A percentile compares a stretch with the other conserved stretches of the same genome.
Conservation (phyloP, 1,284 basidiomycete species). For the Entoloma clypeatum region DNA sequence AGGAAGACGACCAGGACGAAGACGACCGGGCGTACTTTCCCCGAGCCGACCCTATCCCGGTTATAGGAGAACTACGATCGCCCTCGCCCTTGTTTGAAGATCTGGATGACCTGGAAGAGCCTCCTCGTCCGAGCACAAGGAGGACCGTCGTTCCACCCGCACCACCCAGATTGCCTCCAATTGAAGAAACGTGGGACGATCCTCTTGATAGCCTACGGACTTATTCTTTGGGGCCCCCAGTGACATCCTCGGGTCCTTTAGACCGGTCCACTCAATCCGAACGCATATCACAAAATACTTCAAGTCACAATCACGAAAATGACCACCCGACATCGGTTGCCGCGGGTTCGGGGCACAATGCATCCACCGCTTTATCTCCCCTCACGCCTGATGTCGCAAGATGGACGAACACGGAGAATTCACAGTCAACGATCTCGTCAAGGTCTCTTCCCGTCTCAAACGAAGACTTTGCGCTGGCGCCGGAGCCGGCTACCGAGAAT, state of each 20-base stretch:
- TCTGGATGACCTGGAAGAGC: slow-evolving; percentile 12
- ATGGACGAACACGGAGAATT: too few relatives aligned
- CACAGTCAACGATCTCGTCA: too few relatives aligned
- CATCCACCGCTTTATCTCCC: too few relatives aligned
- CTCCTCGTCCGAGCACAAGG: neutral
- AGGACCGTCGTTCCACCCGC: slow-evolving; percentile 11
- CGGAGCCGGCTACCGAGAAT: neutral
- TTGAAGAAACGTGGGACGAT: slow-evolving; percentile 17
- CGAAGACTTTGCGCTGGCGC: neutral
- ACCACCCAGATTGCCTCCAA: slow-evolving; percentile 28
- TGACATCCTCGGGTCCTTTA: too few relatives aligned
- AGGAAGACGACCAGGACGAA: neutral
- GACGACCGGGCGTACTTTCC: slow-evolving; percentile 5
- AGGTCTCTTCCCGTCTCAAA: neutral
- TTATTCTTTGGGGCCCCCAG: slow-evolving; percentile 1
- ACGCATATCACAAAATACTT: too few relatives aligned
- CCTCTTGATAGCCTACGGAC: slow-evolving; percentile 11
- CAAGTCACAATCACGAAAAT: too few relatives aligned
- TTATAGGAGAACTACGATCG: slow-evolving; percentile 12
- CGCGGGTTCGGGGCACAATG: too few relatives aligned
- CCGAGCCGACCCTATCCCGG: slow-evolving; percentile 14
- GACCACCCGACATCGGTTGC: too few relatives aligned
- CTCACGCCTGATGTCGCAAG: too few relatives aligned
- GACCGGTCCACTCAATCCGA: too few relatives aligned
- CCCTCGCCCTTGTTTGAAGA: slow-evolving; percentile 14